phyloP scores from a whole-genome alignment of 371 early-diverging fungal species.

The Mortierella sp. region DNA sequence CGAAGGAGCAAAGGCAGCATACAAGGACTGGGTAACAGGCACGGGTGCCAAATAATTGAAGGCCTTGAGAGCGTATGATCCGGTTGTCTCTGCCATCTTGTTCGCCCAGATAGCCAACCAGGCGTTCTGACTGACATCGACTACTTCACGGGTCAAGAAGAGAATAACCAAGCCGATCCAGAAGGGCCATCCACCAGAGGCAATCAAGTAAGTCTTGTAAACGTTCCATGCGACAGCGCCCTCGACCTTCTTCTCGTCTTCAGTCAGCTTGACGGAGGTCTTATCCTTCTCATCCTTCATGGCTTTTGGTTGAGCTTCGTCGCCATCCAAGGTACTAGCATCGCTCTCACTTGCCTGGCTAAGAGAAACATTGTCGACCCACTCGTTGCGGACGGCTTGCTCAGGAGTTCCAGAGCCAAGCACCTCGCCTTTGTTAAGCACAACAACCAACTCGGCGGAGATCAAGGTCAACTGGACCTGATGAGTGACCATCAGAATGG shows the following conservation, averaged over 20 bases:
- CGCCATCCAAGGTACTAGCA: conserved; percentile 18
- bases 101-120: conserved; percentile 50
- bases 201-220: conserved; percentile 71
- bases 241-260: conserved; percentile 74
- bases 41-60: conserved; percentile 40
- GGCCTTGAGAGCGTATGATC: conserved; percentile 29
- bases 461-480: conserved; percentile 81
- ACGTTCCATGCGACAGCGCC: conserved; percentile 72
- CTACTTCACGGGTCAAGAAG: conserved; percentile 62
- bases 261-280: conserved; percentile 63
- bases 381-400: conserved; percentile 57
- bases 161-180: conserved; percentile 63
- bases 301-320: conserved; percentile 23
- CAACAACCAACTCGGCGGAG: conserved; percentile 72
- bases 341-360: conserved; percentile 9
- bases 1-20: conserved; percentile 28
- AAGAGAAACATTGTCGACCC: conserved; percentile 59
- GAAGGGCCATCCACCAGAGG: conserved; percentile 72
- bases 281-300: conserved; percentile 57
- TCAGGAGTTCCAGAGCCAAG: conserved; percentile 57
- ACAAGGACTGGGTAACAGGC: conserved; percentile 41
- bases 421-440: conserved; percentile 71
- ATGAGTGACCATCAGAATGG: conserved; percentile 90
- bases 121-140: conserved; percentile 58
- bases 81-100: conserved; percentile 31